Evolutionary conservation across 1,284 basidiomycete genomes (phyloP).

Genomic region (Boletus semigastroideus): DNA sequence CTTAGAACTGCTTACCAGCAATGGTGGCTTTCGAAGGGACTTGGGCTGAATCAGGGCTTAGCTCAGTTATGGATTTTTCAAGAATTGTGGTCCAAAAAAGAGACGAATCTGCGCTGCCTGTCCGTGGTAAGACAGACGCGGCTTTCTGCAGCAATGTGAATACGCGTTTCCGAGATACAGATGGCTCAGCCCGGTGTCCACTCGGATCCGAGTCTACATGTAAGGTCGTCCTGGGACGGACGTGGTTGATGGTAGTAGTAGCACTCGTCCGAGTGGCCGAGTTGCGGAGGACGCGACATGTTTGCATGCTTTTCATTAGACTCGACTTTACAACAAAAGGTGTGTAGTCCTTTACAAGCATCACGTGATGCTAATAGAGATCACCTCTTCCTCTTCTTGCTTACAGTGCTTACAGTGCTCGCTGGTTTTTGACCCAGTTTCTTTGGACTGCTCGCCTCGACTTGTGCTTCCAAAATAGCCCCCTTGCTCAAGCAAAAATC

Average conservation of each 20-base stretch:
- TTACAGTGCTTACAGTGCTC: too few species aligned
- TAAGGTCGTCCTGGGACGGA: not conserved
- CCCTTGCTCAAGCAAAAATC: constrained; percentile 75
- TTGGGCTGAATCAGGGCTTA: constrained; percentile 27
- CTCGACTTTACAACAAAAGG: constrained; percentile 2
- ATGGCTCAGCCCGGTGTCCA: not conserved
- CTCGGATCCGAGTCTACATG: not conserved
- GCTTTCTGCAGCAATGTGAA: constrained; percentile 43
- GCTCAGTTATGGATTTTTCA: constrained; percentile 34
- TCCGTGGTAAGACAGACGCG: constrained; percentile 38
- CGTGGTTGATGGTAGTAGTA: not conserved
- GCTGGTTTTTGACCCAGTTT: constrained; percentile 13
- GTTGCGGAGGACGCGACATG: constrained; percentile 27
- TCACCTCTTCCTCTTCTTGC: constrained; percentile 21
- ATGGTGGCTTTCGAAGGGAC: constrained; percentile 39
- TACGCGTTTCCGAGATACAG: constrained; percentile 1
- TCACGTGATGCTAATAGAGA: constrained; percentile 33
- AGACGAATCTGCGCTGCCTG: constrained; percentile 20
- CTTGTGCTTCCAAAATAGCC: constrained; percentile 67
- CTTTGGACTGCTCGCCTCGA: constrained; percentile 32
- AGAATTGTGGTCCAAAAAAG: constrained; percentile 44
- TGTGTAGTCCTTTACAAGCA: not conserved
- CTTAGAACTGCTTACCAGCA: constrained; percentile 41
- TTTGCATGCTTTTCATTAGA: constrained; percentile 30
- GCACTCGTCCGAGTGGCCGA: constrained; percentile 4